A percentile compares a stretch with the other conserved stretches of the same genome.
Conservation (phyloP, 306 rosid species). For the Cucumis hystrix region DNA sequence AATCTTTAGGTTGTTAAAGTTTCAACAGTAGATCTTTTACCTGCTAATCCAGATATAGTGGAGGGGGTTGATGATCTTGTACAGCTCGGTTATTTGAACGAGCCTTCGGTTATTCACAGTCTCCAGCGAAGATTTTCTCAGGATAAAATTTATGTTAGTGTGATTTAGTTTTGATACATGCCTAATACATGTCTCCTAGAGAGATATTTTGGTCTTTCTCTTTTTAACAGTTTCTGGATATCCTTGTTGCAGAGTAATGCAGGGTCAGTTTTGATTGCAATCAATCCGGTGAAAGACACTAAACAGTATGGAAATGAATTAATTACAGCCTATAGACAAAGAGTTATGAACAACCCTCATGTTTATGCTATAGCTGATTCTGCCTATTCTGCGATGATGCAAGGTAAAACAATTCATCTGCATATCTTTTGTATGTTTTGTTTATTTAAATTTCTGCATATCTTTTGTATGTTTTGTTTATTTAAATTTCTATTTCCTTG, state of each 20-base stretch:
- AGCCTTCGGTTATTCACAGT: slow-evolving; percentile 79
- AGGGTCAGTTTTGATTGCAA: slow-evolving; percentile 73
- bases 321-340: slow-evolving; percentile 48
- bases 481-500: not conserved
- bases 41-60: slow-evolving; percentile 84
- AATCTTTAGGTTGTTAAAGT: slow-evolving; percentile 50
- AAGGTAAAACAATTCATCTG: slow-evolving; percentile 30
- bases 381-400: slow-evolving; percentile 79
- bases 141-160: slow-evolving; percentile 72
- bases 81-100: slow-evolving; percentile 86
- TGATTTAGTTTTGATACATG: slow-evolving; percentile 12
- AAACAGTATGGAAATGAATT: slow-evolving; percentile 53
- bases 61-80: slow-evolving; percentile 87
- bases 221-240: slow-evolving; percentile 13
- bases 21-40: slow-evolving; percentile 44
- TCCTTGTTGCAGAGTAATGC: slow-evolving; percentile 69
- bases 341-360: slow-evolving; percentile 50
- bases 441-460: not conserved
- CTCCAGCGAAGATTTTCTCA: slow-evolving; percentile 60
- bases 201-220: slow-evolving; percentile 14
- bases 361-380: slow-evolving; percentile 60
- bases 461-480: not conserved
- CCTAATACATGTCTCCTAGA: not conserved
- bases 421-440: not conserved
- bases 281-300: slow-evolving; percentile 78